Conservation (phyloP, 345 rosid species). For the Tarenaya hassleriana region DNA sequence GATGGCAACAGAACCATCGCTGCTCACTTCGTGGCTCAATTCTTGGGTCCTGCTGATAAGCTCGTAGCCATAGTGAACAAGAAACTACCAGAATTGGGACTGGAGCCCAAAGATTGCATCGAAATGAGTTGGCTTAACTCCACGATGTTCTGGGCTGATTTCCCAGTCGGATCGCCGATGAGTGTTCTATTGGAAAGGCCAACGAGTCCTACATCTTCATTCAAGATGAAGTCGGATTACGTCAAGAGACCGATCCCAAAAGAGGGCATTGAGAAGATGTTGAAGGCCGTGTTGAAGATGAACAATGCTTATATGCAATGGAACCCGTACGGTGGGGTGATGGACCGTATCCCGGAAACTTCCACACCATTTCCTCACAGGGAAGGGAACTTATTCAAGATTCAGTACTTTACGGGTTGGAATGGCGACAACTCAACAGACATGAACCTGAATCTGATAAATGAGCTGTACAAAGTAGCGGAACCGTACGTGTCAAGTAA, state of each 20-base stretch:
- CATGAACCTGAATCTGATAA: constrained; percentile 23
- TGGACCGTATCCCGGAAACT: constrained; percentile 35
- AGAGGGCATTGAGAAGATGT: constrained; percentile 35
- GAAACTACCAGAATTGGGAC: constrained; percentile 44
- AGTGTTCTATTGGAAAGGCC: constrained; percentile 25
- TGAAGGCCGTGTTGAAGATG: constrained; percentile 38
- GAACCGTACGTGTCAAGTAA: constrained; percentile 51
- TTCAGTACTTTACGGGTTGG: constrained; percentile 44
- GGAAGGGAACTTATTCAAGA: constrained; percentile 48
- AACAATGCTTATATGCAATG: constrained; percentile 25
- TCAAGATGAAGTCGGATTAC: constrained; percentile 58
- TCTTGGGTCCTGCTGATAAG: constrained; percentile 35
- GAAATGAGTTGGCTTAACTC: constrained; percentile 61
- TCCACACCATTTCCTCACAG: constrained; percentile 53
- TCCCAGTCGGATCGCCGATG: constrained; percentile 14
- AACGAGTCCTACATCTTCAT: constrained; percentile 24
- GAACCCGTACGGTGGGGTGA: constrained; percentile 56
- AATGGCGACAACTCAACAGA: constrained; percentile 30
- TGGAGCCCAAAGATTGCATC: constrained; percentile 34
- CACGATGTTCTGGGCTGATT: constrained; percentile 31
- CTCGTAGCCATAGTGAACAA: constrained; percentile 35
- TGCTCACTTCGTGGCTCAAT: constrained; percentile 31
- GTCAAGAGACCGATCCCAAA: constrained; percentile 42
- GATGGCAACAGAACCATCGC: constrained; percentile 33
- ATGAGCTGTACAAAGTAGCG: constrained; percentile 37